Evolutionary conservation across 352 stramenopile genomes (phyloP).

Genomic region (Phytophthora pini): DNA sequence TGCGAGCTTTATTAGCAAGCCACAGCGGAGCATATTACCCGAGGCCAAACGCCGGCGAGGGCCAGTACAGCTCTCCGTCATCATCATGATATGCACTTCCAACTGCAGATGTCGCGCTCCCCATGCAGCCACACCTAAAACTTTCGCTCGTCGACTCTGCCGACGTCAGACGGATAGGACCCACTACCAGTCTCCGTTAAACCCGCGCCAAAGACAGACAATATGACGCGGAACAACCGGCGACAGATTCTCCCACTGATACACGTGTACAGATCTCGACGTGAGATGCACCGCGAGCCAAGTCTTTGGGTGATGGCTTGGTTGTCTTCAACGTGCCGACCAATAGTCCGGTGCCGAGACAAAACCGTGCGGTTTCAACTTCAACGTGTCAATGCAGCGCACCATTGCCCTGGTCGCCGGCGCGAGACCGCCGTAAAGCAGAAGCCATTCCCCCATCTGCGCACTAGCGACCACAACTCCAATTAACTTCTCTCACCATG

Average conservation of each 20-base stretch:
- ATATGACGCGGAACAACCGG: not conserved
- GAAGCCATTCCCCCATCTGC: slow-evolving; percentile 3
- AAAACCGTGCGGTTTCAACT: slow-evolving; percentile 4
- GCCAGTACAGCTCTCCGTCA: not conserved
- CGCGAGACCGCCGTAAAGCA: not conserved
- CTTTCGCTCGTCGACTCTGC: not conserved
- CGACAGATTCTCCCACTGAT: not conserved
- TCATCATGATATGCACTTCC: not conserved
- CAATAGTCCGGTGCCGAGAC: not conserved
- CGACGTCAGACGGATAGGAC: not conserved
- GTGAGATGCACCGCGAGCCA: not conserved
- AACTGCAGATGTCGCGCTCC: not conserved
- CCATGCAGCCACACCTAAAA: not conserved
- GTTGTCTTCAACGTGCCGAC: not conserved
- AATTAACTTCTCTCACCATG: slow-evolving; percentile 2
- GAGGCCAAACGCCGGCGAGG: not conserved
- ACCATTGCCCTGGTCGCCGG: not conserved
- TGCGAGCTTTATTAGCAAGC: not conserved
- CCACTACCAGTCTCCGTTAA: not conserved
- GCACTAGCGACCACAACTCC: not conserved
- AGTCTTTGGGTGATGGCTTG: slow-evolving; percentile 3
- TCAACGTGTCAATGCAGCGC: slow-evolving; percentile 14
- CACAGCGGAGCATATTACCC: not conserved
- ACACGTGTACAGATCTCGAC: slow-evolving; percentile 1
- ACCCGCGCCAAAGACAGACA: not conserved